These are phyloP conservation scores for Henckelia pumila DNA, from an alignment of 257 asterid species.

Conservation along the genomic window DNA sequence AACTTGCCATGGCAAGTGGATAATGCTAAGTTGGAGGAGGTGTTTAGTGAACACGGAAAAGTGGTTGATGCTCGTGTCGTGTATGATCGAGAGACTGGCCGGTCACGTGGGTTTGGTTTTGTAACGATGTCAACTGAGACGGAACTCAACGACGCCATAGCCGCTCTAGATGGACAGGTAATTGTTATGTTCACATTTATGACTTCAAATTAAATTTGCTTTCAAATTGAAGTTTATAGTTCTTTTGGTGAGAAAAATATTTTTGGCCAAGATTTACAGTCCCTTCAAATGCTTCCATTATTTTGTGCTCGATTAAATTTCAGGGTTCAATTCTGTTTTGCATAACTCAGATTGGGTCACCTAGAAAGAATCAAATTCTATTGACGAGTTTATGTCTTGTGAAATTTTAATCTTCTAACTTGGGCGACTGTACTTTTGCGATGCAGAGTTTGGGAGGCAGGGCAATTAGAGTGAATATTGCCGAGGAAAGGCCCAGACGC, in stretches of 20 bases:
- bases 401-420: background rate
- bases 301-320: background rate
- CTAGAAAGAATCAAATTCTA: background rate
- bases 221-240: background rate
- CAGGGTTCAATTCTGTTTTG: background rate
- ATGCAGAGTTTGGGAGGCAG: constrained; percentile 75
- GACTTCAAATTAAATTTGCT: background rate
- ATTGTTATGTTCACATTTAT: background rate
- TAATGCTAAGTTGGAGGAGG: constrained; percentile 44
- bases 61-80: constrained; percentile 51
- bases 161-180: constrained; percentile 65
- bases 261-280: background rate
- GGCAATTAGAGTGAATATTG: constrained; percentile 68
- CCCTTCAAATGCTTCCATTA: no score
- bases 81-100: constrained; percentile 48
- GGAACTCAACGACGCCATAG: constrained; percentile 58
- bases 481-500: constrained; percentile 67
- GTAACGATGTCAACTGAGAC: constrained; percentile 55
- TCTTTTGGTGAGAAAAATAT: no score
- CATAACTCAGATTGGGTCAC: background rate
- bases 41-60: constrained; percentile 61
- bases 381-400: no score
- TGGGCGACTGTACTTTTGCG: background rate
- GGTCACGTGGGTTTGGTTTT: constrained; percentile 65
- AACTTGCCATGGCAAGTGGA: constrained; percentile 62